Evolutionary conservation across 495 filamentous ascomycete species (phyloP).

Genomic region (Talaromyces nanjingensis): DNA sequence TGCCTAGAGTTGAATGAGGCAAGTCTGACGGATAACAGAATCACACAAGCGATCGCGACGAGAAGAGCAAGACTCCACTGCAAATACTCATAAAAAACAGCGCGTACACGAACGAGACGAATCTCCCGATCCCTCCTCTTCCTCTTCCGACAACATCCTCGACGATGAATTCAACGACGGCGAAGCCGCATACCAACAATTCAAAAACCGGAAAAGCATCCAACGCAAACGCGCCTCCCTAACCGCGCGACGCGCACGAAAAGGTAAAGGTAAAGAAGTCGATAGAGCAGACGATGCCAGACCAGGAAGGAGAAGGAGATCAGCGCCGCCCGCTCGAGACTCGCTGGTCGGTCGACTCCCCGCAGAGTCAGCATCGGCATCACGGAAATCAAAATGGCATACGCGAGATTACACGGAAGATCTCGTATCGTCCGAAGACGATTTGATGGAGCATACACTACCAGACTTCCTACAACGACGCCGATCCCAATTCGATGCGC

Average conservation of each 20-base stretch:
- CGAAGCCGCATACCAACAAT: constrained; percentile 48
- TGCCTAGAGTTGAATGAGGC: neutral
- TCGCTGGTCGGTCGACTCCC: constrained; percentile 10
- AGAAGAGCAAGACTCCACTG: neutral
- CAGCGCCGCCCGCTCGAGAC: constrained; percentile 9
- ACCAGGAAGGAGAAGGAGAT: constrained; percentile 16
- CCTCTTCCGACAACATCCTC: constrained; percentile 17
- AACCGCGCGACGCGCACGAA: constrained; percentile 33
- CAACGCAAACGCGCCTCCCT: constrained; percentile 47
- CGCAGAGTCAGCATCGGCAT: constrained; percentile 8
- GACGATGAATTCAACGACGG: constrained; percentile 40
- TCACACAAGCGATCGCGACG: constrained; percentile 3
- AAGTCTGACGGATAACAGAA: neutral
- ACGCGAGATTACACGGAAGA: constrained; percentile 35
- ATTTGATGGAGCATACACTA: constrained; percentile 50
- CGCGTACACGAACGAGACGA: neutral
- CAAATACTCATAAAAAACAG: constrained; percentile 4
- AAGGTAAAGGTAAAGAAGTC: constrained; percentile 26
- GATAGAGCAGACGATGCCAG: constrained; percentile 6
- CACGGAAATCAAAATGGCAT: constrained; percentile 13
- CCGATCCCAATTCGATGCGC: constrained; percentile 43
- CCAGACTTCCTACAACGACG: constrained; percentile 53
- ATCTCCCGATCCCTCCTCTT: constrained; percentile 4
- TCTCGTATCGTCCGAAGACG: constrained; percentile 39
- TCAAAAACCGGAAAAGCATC: constrained; percentile 50